phyloP scores from a whole-genome alignment of 768 basidiomycete genomes.

The Tricholoma furcatifolium region DNA sequence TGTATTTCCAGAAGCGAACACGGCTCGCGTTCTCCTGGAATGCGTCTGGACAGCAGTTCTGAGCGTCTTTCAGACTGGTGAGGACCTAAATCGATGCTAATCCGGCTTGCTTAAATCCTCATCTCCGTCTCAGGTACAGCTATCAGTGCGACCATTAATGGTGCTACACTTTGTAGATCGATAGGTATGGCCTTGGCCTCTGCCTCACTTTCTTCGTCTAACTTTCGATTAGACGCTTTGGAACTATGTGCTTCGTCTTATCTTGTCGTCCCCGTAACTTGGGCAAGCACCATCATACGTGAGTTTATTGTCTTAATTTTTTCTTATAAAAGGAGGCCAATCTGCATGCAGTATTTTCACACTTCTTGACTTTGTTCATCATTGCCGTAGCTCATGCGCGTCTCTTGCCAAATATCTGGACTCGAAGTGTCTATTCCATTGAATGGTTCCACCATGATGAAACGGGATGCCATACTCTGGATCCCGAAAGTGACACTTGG shows the following conservation, averaged over 20 bases:
- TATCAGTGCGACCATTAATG: conserved; percentile 44
- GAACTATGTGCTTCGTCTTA: conserved; percentile 46
- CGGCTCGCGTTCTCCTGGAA: conserved; percentile 48
- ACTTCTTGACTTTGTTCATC: conserved; percentile 54
- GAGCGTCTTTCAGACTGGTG: conserved; percentile 51
- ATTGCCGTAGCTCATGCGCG: conserved; percentile 43
- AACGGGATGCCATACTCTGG: not conserved
- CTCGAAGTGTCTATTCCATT: conserved; percentile 45
- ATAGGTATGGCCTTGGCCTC: conserved; percentile 29
- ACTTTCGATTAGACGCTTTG: conserved; percentile 33
- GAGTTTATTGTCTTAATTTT: conserved; percentile 18
- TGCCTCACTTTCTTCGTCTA: not conserved
- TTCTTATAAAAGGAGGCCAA: not conserved
- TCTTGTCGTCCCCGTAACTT: conserved; percentile 45
- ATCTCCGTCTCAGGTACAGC: conserved; percentile 43
- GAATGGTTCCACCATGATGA: conserved; percentile 50
- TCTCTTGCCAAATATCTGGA: conserved; percentile 51
- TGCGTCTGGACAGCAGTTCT: conserved; percentile 54
- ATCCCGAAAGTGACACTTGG: conserved; percentile 9
- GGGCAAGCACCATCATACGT: conserved; percentile 50
- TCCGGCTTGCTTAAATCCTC: not conserved
- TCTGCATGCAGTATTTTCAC: conserved; percentile 40
- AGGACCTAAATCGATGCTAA: conserved; percentile 13
- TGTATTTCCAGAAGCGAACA: conserved; percentile 32
- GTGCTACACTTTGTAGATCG: conserved; percentile 29